Percentiles rank a stretch among this genome's conserved stretches.
Evolutionary conservation across 495 filamentous ascomycete genomes (phyloP).

Genomic region (Trichoderma reesei): DNA sequence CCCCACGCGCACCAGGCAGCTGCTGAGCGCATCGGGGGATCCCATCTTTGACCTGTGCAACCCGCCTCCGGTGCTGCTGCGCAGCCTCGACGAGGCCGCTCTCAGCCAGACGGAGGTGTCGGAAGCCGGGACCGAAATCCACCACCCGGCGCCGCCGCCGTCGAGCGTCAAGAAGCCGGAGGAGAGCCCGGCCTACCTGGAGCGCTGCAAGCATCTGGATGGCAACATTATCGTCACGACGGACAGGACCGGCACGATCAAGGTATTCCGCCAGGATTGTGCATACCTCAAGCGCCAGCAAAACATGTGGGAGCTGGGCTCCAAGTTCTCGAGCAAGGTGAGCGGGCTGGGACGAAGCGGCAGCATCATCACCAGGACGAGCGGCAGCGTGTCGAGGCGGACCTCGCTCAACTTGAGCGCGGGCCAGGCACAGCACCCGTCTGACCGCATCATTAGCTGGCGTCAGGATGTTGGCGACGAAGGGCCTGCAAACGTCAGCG

Average conservation of each 20-base stretch:
- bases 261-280: conserved; percentile 91
- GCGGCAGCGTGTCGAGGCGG: conserved; percentile 45
- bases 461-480: conserved; percentile 59
- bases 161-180: conserved; percentile 30
- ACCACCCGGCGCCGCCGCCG: not conserved
- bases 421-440: conserved; percentile 43
- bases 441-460: conserved; percentile 88
- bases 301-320: conserved; percentile 60
- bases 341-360: conserved; percentile 52
- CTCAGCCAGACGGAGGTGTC: conserved; percentile 16
- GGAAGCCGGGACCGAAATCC: not conserved
- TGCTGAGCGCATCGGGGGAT: conserved; percentile 72
- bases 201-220: conserved; percentile 63
- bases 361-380: conserved; percentile 47
- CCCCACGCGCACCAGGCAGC: conserved; percentile 64
- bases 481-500: conserved; percentile 18
- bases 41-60: conserved; percentile 95
- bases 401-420: conserved; percentile 36
- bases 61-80: conserved; percentile 79
- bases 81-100: conserved; percentile 46
- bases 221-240: conserved; percentile 92
- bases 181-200: conserved; percentile 54
- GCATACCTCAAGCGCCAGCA: conserved; percentile 51
- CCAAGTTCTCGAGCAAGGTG: conserved; percentile 67
- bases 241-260: conserved; percentile 79